phyloP scores from a whole-genome alignment of 1,284 basidiomycete species.

The Sutorius eximius region DNA sequence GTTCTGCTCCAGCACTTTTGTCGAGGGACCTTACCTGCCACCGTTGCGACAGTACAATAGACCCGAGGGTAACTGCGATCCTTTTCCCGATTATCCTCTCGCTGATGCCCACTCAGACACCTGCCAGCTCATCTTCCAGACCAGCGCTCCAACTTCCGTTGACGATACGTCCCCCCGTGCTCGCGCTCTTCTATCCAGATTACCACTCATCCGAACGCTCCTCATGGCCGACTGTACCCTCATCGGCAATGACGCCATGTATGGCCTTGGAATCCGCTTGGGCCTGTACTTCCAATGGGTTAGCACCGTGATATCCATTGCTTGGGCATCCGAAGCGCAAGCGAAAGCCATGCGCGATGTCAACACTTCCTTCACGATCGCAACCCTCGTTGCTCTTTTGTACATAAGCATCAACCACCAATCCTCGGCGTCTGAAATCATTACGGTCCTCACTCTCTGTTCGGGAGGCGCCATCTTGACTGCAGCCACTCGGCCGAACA shows the following conservation, averaged over 20 bases:
- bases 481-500: background rate
- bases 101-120: background rate
- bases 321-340: background rate
- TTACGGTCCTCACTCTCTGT: background rate
- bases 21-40: background rate
- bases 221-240: background rate
- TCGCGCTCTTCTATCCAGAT: background rate
- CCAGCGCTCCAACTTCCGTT: no score
- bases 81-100: background rate
- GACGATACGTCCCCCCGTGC: background rate
- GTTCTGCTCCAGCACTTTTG: background rate
- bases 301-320: background rate
- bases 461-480: background rate
- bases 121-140: background rate
- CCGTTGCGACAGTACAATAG: background rate
- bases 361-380: background rate
- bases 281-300: background rate
- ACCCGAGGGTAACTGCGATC: background rate
- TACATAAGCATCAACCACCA: background rate
- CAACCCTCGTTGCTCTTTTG: background rate
- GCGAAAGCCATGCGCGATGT: background rate
- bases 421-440: background rate
- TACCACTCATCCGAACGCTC: no score
- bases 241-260: background rate
- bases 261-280: background rate